phyloP scores from a whole-genome alignment of 129 eudicot genomes.

The Helianthus tuberosus region DNA sequence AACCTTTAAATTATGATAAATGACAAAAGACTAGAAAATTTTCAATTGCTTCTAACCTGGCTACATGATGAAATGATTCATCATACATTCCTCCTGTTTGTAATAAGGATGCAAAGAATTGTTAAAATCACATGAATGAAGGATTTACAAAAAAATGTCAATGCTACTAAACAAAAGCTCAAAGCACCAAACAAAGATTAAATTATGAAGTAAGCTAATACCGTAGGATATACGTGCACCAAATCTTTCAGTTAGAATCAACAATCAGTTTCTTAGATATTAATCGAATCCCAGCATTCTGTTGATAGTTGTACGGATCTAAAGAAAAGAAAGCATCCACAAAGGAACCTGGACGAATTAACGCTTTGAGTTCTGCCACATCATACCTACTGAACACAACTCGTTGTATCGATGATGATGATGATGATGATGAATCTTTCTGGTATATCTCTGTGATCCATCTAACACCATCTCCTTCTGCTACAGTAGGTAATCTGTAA shows the following conservation, averaged over 20 bases:
- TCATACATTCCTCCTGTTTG: too few relatives aligned
- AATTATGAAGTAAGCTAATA: constrained; percentile 15
- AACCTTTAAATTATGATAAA: too few relatives aligned
- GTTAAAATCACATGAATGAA: too few relatives aligned
- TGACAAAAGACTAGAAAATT: too few relatives aligned
- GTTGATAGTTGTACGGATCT: constrained; percentile 77
- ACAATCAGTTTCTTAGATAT: constrained; percentile 65
- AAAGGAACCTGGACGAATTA: constrained; percentile 58
- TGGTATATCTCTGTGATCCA: constrained; percentile 82
- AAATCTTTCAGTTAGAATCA: constrained; percentile 45
- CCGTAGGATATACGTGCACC: constrained; percentile 12
- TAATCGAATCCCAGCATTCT: constrained; percentile 81
- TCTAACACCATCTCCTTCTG: constrained; percentile 52
- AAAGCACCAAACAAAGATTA: not conserved
- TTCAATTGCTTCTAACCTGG: too few relatives aligned
- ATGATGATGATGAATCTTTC: constrained; percentile 38
- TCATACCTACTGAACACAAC: constrained; percentile 64
- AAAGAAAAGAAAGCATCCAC: constrained; percentile 73
- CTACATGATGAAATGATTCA: too few relatives aligned
- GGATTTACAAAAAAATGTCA: too few relatives aligned
- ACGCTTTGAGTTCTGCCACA: constrained; percentile 64
- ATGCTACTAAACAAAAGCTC: too few relatives aligned
- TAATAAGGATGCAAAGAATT: too few relatives aligned
- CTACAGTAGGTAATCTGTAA: constrained; percentile 41
- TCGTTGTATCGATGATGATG: constrained; percentile 40